These are phyloP conservation scores for Colletotrichum sp. DNA, from an alignment of 2,329 filamentous ascomycete species.

Conservation along the genomic window DNA sequence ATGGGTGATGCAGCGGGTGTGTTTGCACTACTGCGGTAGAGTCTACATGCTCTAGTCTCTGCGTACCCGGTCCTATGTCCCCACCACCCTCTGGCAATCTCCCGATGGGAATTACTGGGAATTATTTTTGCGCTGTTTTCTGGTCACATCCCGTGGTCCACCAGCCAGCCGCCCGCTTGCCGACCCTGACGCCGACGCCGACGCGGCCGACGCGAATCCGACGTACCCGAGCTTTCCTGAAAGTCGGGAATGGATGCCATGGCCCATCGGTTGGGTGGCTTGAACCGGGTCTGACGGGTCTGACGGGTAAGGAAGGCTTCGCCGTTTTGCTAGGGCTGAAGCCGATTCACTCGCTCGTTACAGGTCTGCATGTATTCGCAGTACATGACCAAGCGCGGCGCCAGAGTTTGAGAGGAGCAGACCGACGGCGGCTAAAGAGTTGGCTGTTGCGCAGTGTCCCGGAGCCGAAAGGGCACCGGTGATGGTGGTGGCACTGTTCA, in stretches of 20 bases:
- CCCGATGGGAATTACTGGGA: neutral
- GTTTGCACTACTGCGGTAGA: neutral
- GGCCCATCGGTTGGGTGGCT: neutral
- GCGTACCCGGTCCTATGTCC: neutral
- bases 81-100: neutral
- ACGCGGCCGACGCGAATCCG: constrained; percentile 5
- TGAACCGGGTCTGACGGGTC: neutral
- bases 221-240: neutral
- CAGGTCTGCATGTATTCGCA: neutral
- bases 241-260: neutral
- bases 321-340: neutral
- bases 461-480: constrained; percentile 15
- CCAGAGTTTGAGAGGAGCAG: neutral
- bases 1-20: neutral
- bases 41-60: neutral
- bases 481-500: neutral
- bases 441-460: neutral
- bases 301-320: neutral
- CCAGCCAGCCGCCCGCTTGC: neutral
- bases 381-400: neutral
- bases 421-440: neutral
- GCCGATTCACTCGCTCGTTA: neutral
- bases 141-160: neutral
- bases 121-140: neutral
- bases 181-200: neutral